Percentiles rank a stretch among this genome's conserved stretches.
Conservation (phyloP, 2,329 filamentous ascomycete genomes). For the Plenodomus tracheiphilus region DNA sequence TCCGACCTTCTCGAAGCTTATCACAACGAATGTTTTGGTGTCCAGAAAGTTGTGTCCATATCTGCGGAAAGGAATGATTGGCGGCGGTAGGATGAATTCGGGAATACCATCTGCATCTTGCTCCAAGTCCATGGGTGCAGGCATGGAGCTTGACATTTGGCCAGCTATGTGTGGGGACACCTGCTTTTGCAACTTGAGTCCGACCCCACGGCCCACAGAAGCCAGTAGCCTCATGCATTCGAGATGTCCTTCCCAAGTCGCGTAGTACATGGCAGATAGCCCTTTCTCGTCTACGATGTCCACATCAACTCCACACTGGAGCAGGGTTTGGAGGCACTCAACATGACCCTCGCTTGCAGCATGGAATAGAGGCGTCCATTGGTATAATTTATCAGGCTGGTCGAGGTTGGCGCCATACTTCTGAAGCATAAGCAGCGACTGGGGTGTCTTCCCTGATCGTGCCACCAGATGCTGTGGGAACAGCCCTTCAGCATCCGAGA, state of each 20-base stretch:
- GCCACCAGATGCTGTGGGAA: conserved; percentile 98
- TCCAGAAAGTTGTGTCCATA: conserved; percentile 99
- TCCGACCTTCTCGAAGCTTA: conserved; percentile 78
- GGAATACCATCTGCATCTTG: conserved; percentile 88
- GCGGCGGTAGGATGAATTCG: conserved; percentile 86
- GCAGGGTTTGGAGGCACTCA: conserved; percentile 77
- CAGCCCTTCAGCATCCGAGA: conserved; percentile 94
- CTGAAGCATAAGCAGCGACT: conserved; percentile 78
- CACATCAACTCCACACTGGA: conserved; percentile 77
- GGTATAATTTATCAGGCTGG: conserved; percentile 92
- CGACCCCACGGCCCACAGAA: conserved; percentile 49
- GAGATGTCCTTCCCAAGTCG: conserved; percentile 94
- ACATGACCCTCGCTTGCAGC: conserved; percentile 96
- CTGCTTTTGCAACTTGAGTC: conserved; percentile 36
- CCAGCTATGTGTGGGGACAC: conserved; percentile 49
- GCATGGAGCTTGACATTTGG: conserved; percentile 42
- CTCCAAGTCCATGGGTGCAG: conserved; percentile 58
- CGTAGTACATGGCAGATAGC: conserved; percentile 95
- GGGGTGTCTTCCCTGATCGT: conserved; percentile 78
- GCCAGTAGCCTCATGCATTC: conserved; percentile 90
- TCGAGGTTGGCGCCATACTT: conserved; percentile 87
- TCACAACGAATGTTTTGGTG: conserved; percentile 93
- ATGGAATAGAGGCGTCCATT: conserved; percentile 96
- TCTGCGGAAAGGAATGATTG: conserved; percentile 89
- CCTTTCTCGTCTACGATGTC: conserved; percentile 88